These are phyloP conservation scores for Talaromyces funiculosus DNA, from an alignment of 2,329 filamentous ascomycete species.

Conservation along the genomic window DNA sequence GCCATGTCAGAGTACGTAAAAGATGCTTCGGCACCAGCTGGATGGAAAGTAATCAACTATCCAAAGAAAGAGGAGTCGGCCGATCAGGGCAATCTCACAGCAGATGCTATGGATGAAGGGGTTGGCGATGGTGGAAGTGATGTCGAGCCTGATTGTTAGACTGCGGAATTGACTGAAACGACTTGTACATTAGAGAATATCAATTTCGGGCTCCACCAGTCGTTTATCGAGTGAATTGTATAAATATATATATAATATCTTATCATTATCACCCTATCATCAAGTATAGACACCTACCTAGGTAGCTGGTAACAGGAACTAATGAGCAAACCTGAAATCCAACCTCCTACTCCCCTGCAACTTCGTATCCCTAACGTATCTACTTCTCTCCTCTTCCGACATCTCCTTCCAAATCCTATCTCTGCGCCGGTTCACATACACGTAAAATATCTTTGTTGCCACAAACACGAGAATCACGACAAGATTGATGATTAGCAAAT, in stretches of 20 bases:
- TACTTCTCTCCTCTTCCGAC: constrained; percentile 1
- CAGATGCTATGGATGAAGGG: constrained; percentile 44
- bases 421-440: constrained; percentile 5
- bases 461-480: constrained; percentile 49
- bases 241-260: too few relatives aligned
- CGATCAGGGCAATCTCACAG: constrained; percentile 40
- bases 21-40: constrained; percentile 46
- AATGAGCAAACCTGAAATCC: constrained; percentile 15
- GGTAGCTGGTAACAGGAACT: too few relatives aligned
- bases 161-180: neutral
- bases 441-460: constrained; percentile 36
- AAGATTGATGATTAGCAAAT: constrained; percentile 49
- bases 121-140: constrained; percentile 32
- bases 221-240: too few relatives aligned
- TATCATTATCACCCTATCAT: too few relatives aligned
- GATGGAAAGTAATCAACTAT: constrained; percentile 55
- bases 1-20: constrained; percentile 62
- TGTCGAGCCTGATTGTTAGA: constrained; percentile 30
- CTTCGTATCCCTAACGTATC: constrained; percentile 9
- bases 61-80: constrained; percentile 39
- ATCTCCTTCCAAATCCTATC: constrained; percentile 7
- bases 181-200: constrained; percentile 1
- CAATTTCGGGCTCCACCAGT: neutral
- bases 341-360: constrained; percentile 11
- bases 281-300: too few relatives aligned